phyloP scores from a whole-genome alignment of 345 rosid genomes.

The Camelina hispida region DNA sequence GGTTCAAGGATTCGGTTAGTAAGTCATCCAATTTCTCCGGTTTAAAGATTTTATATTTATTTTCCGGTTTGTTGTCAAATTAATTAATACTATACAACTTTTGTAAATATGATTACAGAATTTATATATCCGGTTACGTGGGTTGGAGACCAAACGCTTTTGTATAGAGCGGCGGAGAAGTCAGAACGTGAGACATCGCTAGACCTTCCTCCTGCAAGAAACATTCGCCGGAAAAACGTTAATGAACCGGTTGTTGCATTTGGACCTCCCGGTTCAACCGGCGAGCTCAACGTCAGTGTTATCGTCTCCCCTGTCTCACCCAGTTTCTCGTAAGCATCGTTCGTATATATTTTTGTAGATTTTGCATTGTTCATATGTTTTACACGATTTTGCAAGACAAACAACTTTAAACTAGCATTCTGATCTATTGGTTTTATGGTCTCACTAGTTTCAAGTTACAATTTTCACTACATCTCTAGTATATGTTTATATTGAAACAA shows the following conservation, averaged over 20 bases:
- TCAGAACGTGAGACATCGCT: constrained; percentile 66
- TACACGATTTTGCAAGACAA: background rate
- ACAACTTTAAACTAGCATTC: too few species aligned
- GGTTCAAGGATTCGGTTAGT: constrained; percentile 87
- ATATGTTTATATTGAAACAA: background rate
- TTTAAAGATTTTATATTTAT: background rate
- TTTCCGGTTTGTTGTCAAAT: too few species aligned
- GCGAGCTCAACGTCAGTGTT: constrained; percentile 91
- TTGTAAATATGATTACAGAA: constrained; percentile 46
- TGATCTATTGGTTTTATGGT: background rate
- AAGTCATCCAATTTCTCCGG: constrained; percentile 29
- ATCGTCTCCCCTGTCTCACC: constrained; percentile 77
- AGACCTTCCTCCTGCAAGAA: constrained; percentile 72
- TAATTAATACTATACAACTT: background rate
- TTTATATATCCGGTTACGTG: constrained; percentile 76
- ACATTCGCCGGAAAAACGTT: constrained; percentile 49
- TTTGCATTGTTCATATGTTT: background rate
- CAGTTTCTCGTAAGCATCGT: constrained; percentile 72
- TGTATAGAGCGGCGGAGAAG: constrained; percentile 75
- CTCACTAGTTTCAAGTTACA: background rate
- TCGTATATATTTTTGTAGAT: background rate
- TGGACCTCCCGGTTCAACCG: constrained; percentile 87
- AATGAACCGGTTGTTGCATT: constrained; percentile 83
- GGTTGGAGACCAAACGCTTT: constrained; percentile 83
- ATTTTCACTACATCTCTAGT: background rate